Evolutionary conservation across 768 basidiomycete species (phyloP).

Genomic region (Trametes cingulata): DNA sequence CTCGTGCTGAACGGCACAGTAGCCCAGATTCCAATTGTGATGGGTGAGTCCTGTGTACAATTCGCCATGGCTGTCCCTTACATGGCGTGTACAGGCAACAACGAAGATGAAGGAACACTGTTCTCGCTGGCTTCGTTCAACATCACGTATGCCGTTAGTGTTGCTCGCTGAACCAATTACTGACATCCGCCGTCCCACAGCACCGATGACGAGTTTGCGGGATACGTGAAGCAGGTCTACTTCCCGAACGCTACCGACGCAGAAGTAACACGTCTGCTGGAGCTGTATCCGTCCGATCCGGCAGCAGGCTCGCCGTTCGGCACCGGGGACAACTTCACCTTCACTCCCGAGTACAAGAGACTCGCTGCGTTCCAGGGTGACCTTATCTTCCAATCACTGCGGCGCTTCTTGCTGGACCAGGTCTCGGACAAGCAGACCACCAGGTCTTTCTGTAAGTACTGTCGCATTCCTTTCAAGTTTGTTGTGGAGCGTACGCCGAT

Average conservation of each 20-base stretch:
- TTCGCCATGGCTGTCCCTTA: background rate
- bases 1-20: constrained; percentile 38
- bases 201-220: constrained; percentile 1
- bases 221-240: background rate
- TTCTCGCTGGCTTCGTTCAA: constrained; percentile 3
- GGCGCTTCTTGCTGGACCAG: constrained; percentile 37
- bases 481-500: background rate
- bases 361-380: constrained; percentile 42
- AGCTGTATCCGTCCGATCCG: constrained; percentile 34
- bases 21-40: constrained; percentile 25
- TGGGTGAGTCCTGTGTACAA: constrained; percentile 16
- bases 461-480: no score
- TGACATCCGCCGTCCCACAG: background rate
- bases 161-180: background rate
- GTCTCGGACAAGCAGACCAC: constrained; percentile 34
- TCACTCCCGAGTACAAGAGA: constrained; percentile 42
- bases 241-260: constrained; percentile 21
- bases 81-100: background rate
- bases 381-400: constrained; percentile 35
- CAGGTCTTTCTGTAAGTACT: constrained; percentile 37
- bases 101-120: constrained; percentile 30
- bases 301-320: constrained; percentile 54
- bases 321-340: constrained; percentile 44
- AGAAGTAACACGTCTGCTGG: constrained; percentile 15
- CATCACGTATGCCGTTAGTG: background rate